Conservation (phyloP, 148 eudicot genomes). For the Nepenthes mirabilis region DNA sequence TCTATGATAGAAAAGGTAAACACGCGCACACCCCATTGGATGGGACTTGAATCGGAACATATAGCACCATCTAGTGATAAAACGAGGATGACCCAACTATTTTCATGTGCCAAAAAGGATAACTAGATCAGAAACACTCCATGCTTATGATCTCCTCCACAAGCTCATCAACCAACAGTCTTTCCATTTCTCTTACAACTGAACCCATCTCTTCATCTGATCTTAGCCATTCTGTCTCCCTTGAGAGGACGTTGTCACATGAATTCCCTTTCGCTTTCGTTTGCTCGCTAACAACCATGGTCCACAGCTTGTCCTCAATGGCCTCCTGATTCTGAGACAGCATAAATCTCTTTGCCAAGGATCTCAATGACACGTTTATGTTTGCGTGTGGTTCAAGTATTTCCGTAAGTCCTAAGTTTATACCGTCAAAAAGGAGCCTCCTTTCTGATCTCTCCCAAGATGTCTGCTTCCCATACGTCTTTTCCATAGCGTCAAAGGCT, state of each 20-base stretch:
- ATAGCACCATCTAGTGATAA: no score
- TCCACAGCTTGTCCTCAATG: constrained; percentile 52
- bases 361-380: constrained; percentile 14
- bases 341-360: constrained; percentile 21
- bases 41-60: no score
- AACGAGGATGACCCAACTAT: no score
- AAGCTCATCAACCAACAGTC: constrained; percentile 35
- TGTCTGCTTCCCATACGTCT: constrained; percentile 47
- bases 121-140: neutral
- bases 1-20: no score
- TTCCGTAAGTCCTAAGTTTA: constrained; percentile 41
- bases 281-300: constrained; percentile 29
- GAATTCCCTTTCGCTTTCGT: constrained; percentile 21
- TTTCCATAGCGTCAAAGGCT: constrained; percentile 54
- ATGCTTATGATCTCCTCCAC: constrained; percentile 28
- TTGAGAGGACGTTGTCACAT: constrained; percentile 27
- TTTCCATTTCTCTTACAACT: constrained; percentile 46
- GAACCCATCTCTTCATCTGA: constrained; percentile 33
- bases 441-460: constrained; percentile 56
- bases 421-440: constrained; percentile 64
- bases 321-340: constrained; percentile 16
- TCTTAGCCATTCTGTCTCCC: constrained; percentile 31
- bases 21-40: no score
- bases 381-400: constrained; percentile 28
- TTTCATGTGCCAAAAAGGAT: no score